phyloP scores from a whole-genome alignment of 371 early-diverging fungal genomes.

The Rhizopus sp. region DNA sequence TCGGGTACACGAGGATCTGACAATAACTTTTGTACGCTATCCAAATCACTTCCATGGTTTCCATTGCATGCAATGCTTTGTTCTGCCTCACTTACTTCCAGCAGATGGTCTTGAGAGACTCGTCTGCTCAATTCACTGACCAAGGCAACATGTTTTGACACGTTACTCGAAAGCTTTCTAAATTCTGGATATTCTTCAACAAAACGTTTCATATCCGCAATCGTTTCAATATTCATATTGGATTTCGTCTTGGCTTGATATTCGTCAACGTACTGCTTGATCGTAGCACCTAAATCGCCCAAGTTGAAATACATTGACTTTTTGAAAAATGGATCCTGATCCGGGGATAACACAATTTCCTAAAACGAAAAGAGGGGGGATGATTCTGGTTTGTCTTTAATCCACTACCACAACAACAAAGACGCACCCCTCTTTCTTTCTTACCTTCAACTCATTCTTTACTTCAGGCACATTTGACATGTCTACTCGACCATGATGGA shows the following conservation, averaged over 20 bases:
- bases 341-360: constrained; percentile 87
- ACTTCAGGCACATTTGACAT: constrained; percentile 82
- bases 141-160: constrained; percentile 94
- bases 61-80: constrained; percentile 92
- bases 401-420: too few relatives aligned
- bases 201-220: constrained; percentile 97
- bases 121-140: constrained; percentile 89
- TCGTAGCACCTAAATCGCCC: constrained; percentile 93
- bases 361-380: constrained; percentile 18
- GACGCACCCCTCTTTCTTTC: neutral
- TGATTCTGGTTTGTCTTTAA: neutral
- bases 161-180: constrained; percentile 91
- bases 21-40: constrained; percentile 71
- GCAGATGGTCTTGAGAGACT: constrained; percentile 69
- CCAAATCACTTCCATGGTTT: constrained; percentile 79
- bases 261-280: constrained; percentile 91
- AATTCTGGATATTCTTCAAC: constrained; percentile 98
- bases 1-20: constrained; percentile 66
- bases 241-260: constrained; percentile 90
- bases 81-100: constrained; percentile 92
- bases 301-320: constrained; percentile 88
- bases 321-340: constrained; percentile 91
- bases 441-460: constrained; percentile 78
- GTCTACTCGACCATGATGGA: constrained; percentile 93
- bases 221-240: constrained; percentile 88